Base-by-base conservation (phyloP, 2,329 filamentous ascomycete species). In the Trichoderma pleuroti region DNA sequence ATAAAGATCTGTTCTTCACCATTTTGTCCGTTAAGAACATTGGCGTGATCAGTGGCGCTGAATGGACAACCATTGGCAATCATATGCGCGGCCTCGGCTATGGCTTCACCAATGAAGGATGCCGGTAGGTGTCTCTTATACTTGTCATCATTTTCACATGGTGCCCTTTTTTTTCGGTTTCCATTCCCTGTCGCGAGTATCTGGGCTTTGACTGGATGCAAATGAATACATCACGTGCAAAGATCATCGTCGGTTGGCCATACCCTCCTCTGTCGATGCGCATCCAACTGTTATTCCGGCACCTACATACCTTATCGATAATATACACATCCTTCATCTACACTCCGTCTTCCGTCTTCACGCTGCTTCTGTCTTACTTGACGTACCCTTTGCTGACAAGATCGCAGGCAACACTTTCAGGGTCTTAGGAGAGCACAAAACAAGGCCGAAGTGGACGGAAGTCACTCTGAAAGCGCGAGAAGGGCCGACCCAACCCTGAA, bases 91-190 rank as follows among this genome's bases (percentile, higher is more conserved):
- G 80, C 42, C 75, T 88, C 70, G 87, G 87, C 69, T 89, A 90
- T 75, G 86, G 86, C 78, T 89, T 90, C 78, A 89, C 87, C 21
- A 89, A 90, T 81, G 87, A 90, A 77, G 87, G 87, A 74, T 89
- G 87, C 74, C 86, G 87, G 87, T 89, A 81, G 81, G 87, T 85
- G 49, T 21, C 28, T 52, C 30, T 68, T 68, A 34, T 36, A 36
- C 32, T 32, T 18, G 4, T 30, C n/a, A 16, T 52, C 28, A 26
- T 10, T 2, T 52, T 42, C 36, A 16, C 56, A 5, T 52, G 8
- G 30, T 30, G 26, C n/a, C 52, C 49, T 28, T 14, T 46, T 6
- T 24, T 68, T 28, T 21, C 9, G 34, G 2, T 52, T 18, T 18
- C 36, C 18, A 42, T 42, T 2, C 11, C 42, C n/a, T 10, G 18